Evolutionary conservation across 805 yeast genomes (phyloP).

Genomic region (Lipomyces japonicus): DNA sequence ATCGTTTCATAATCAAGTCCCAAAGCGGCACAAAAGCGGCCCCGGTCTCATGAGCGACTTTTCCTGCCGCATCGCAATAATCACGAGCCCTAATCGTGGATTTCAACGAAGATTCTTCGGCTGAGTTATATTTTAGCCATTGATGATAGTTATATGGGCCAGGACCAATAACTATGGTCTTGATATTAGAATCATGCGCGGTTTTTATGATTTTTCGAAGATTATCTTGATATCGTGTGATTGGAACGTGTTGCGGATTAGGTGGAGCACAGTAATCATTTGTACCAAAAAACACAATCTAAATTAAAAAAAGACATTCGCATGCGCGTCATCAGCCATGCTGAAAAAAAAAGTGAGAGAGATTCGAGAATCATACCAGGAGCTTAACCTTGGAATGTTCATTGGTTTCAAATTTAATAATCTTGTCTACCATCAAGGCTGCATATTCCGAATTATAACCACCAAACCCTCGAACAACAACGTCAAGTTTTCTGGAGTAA

Average conservation of each 20-base stretch:
- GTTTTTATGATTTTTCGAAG: conserved; percentile 48
- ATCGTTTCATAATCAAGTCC: conserved; percentile 42
- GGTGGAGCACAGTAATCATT: conserved; percentile 57
- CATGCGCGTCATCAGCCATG: no score
- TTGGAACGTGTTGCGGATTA: conserved; percentile 49
- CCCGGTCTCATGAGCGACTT: conserved; percentile 44
- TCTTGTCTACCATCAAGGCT: conserved; percentile 45
- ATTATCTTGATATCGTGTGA: conserved; percentile 51
- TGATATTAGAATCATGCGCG: conserved; percentile 17
- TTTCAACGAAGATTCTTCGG: conserved; percentile 35
- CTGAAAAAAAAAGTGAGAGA: no score
- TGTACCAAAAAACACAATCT: conserved; percentile 73
- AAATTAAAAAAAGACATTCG: no score
- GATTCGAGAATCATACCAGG: conserved; percentile 31
- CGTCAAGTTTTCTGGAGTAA: conserved; percentile 58
- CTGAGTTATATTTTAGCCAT: conserved; percentile 13
- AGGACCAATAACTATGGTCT: conserved; percentile 20
- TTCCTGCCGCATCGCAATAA: conserved; percentile 52
- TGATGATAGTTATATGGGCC: conserved; percentile 25
- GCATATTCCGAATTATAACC: conserved; percentile 75
- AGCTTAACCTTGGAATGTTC: conserved; percentile 37
- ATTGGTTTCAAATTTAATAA: conserved; percentile 50
- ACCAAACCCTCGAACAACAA: conserved; percentile 67
- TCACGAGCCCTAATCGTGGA: conserved; percentile 44
- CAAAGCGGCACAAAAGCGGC: conserved; percentile 61